Base-by-base conservation (phyloP, 257 asterid species). In the Gentiana dahurica region DNA sequence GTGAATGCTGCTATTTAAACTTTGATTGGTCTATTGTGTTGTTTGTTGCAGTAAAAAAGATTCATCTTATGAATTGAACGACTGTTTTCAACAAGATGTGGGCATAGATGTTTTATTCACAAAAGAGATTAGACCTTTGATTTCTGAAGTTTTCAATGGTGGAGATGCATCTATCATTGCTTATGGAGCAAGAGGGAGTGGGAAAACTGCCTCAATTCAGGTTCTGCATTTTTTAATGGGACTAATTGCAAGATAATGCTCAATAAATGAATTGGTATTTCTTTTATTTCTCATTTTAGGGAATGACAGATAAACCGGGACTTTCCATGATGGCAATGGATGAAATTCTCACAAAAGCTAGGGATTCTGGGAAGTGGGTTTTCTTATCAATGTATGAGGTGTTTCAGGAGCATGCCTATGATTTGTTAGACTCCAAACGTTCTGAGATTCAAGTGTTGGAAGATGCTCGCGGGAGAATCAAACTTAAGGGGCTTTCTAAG, bases 141-240 rank as follows among this genome's bases (percentile, higher is more conserved):
- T 82, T 48, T 54, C 57, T 1, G 81, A 73, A 56, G 79, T 71
- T 53, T 75, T 87, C 49, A 56, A 64, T 71, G 94, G 94, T 55
- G 74, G 57, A 60, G 74, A 80, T 76, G 84, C 83, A 68, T 74
- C 95, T 0, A 49, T 87, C 48, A 61, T 91, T 73, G 98, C 92
- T 9, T 65, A 82, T 67, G 98, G 98, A 38, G 94, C 96, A 38
- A 81, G 77, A 65, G 89, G 94, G 65, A 87, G 96, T 73, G 96
- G 96, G 15, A 91, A 91, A 68, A 84, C 98, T 10, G 66, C 8
- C 54, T 75, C 77, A 15, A 71, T 82, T 54, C 90, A 82, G 92
- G 95, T 89, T 55, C 2, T 49, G 39, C 43, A 41, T 34, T 34
- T 7, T 24, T 52, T 54, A 12, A 34, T 58, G 13, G n/a, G 35